Base-by-base conservation (phyloP, 2,329 filamentous ascomycete species). In the Alternaria hordeiaustralica region DNA sequence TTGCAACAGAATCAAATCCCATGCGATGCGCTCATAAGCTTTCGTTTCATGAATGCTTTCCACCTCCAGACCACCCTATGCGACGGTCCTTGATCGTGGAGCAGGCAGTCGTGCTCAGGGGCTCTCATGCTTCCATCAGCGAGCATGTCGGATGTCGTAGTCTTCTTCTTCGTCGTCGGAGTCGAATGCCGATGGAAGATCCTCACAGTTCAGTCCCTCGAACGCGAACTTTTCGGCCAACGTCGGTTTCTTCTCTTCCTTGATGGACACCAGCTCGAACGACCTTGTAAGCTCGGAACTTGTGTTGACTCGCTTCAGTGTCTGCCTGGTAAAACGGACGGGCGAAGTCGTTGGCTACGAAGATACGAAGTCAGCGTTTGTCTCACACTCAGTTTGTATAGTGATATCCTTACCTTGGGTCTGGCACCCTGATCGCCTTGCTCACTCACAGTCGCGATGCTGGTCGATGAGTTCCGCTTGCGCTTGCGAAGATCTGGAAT, bases 141-240 rank as follows among this genome's bases (percentile, higher is more conserved):
- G 53, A 33, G 21, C 45, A 44, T 50, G 13, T 18, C 36, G 8
- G 15, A 15, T 43, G 21, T 58, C 46, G 15, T 43, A 13, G 49
- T 54, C 56, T 23, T 71, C 65, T 12, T 69, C 70, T 18, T 71
- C 66, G 10, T 73, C 66, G 5, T 75, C 71, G 11, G 68, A 71
- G 9, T 74, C 73, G 43, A 72, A 73, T 8, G 68, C 67, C 20
- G 69, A 72, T 11, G 71, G 64, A 12, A 75, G 58, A 15, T 71
- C 69, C 12, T 65, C 61, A 61, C 61, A 71, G 3, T 55, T 63
- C 58, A 57, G 18, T 11, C 54, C 55, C n/a, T 58, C 57, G 15
- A 67, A 11, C 8, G 61, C 66, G 30, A 66, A 60, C 26, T 18
- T 30, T 41, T 51, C 47, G 23, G 51, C 55, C 58, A 67, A 59